Conservation (phyloP, 257 asterid genomes). For the Solanum commersonii region DNA sequence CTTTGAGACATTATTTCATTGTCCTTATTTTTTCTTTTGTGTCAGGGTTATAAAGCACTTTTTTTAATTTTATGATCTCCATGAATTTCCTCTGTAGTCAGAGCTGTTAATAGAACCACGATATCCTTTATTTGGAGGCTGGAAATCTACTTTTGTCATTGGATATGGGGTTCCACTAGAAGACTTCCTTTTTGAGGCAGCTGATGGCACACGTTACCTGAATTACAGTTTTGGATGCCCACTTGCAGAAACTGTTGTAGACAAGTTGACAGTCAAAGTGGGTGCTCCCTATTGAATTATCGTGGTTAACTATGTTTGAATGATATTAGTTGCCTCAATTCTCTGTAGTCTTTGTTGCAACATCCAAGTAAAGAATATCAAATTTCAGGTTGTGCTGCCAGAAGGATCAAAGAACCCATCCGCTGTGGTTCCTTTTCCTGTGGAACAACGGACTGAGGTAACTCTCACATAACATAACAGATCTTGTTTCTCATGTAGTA, state of each 20-base stretch:
- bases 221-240: conserved; percentile 93
- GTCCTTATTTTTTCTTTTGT: background rate
- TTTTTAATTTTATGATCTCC: background rate
- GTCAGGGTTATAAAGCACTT: background rate
- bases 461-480: background rate
- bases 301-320: background rate
- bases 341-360: background rate
- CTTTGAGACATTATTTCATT: background rate
- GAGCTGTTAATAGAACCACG: conserved; percentile 92
- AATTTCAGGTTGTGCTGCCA: conserved; percentile 82
- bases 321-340: conserved; percentile 5
- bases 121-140: conserved; percentile 96
- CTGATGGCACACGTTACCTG: conserved; percentile 73
- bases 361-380: background rate
- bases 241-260: conserved; percentile 73
- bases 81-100: conserved; percentile 43
- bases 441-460: conserved; percentile 79
- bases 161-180: conserved; percentile 91
- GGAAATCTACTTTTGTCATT: conserved; percentile 88
- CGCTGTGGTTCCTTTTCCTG: conserved; percentile 51
- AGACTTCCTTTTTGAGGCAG: conserved; percentile 83
- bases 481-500: background rate
- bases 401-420: conserved; percentile 90
- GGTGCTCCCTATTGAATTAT: conserved; percentile 4
- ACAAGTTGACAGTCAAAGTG: conserved; percentile 78